Evolutionary conservation across 2,329 filamentous ascomycete genomes (phyloP).

Genomic region (Talaromyces amestolkiae): DNA sequence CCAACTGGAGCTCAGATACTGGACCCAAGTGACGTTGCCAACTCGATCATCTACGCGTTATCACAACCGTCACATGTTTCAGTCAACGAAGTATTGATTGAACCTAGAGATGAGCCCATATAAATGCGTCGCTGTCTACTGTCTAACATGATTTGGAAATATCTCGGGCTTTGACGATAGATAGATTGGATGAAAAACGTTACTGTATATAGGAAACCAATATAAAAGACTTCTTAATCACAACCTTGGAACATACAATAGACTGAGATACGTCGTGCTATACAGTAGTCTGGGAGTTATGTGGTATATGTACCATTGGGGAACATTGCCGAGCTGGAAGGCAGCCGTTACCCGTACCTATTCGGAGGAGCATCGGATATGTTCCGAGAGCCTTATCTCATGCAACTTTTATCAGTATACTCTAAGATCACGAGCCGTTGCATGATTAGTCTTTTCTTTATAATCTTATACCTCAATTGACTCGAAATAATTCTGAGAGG

Average conservation of each 20-base stretch:
- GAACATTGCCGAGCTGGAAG: not conserved
- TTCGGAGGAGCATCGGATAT: not conserved
- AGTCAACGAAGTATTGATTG: slow-evolving; percentile 77
- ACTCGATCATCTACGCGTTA: slow-evolving; percentile 70
- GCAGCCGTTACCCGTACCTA: not conserved
- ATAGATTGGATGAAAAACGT: not conserved
- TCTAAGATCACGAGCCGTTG: not conserved
- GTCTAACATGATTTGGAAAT: not conserved
- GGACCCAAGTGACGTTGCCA: slow-evolving; percentile 70
- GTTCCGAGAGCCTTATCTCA: not conserved
- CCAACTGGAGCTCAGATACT: slow-evolving; percentile 72
- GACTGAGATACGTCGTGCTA: not conserved
- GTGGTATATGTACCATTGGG: not conserved
- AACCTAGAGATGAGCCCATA: slow-evolving; percentile 73
- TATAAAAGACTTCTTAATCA: not conserved
- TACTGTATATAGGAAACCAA: not conserved
- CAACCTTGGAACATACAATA: not conserved
- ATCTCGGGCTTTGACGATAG: not conserved
- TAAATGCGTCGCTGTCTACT: slow-evolving; percentile 32
- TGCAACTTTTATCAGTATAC: not conserved
- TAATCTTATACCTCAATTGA: not conserved
- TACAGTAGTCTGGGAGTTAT: not conserved
- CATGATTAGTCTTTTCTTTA: not conserved
- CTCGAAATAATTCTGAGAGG: too few species aligned
- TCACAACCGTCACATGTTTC: slow-evolving; percentile 72